Percentiles rank a stretch among this genome's conserved stretches.
Conservation (phyloP, 2,329 filamentous ascomycete genomes). For the Emericellopsis atlantica region DNA sequence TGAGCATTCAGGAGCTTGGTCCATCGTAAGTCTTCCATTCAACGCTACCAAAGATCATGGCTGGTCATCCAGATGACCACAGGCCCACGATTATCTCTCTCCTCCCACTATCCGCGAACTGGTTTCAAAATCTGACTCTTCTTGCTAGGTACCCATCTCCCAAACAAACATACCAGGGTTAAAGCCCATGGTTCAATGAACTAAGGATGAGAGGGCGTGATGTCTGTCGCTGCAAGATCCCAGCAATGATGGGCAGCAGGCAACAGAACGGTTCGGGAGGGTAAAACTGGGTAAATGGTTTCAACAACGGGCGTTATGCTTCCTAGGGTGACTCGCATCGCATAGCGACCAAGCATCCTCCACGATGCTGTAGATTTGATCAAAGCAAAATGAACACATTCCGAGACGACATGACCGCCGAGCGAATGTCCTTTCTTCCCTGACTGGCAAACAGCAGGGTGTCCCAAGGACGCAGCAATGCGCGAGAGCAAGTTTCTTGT, state of each 20-base stretch:
- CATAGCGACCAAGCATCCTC: slow-evolving; percentile 26
- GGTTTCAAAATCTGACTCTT: neutral
- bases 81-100: too few relatives aligned
- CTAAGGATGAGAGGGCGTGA: neutral
- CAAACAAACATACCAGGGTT: slow-evolving; percentile 59
- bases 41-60: neutral
- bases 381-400: slow-evolving; percentile 2
- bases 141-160: slow-evolving; percentile 60
- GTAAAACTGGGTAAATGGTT: slow-evolving; percentile 19
- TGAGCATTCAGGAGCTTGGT: slow-evolving; percentile 90
- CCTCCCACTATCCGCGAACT: neutral
- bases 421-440: too few relatives aligned
- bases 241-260: too few relatives aligned
- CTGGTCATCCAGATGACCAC: neutral
- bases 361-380: slow-evolving; percentile 23
- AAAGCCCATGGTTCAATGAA: neutral
- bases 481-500: too few relatives aligned
- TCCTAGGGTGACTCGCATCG: slow-evolving; percentile 13
- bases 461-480: too few relatives aligned
- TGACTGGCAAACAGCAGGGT: too few relatives aligned
- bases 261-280: too few relatives aligned
- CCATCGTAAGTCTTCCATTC: slow-evolving; percentile 62
- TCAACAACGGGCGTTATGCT: slow-evolving; percentile 37
- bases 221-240: too few relatives aligned
- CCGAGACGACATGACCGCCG: neutral